Percentiles rank a stretch among this genome's conserved stretches.
These are phyloP conservation scores for Lasiodiplodia hormozganensis DNA, from an alignment of 2,329 filamentous ascomycete species.

Conservation along the genomic window DNA sequence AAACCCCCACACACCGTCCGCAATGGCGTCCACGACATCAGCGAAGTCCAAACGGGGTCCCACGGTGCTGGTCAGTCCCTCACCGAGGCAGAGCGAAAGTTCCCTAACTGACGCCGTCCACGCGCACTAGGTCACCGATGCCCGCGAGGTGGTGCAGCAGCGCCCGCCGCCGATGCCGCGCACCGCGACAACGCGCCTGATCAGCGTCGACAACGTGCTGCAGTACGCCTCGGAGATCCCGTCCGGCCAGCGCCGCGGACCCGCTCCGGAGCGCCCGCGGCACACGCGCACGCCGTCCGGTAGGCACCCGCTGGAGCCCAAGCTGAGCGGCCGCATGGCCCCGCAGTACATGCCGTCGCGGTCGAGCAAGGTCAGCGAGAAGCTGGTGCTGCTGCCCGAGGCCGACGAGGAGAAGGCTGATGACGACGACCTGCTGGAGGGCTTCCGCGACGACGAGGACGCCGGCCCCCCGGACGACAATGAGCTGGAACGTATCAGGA, in stretches of 20 bases:
- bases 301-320: conserved; percentile 60
- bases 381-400: conserved; percentile 92
- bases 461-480: conserved; percentile 71
- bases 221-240: conserved; percentile 95
- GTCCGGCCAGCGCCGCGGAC: conserved; percentile 84
- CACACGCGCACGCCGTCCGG: conserved; percentile 58
- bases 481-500: conserved; percentile 69
- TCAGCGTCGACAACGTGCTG: conserved; percentile 91
- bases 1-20: neutral
- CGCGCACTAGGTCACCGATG: conserved; percentile 60
- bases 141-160: conserved; percentile 53
- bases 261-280: conserved; percentile 57
- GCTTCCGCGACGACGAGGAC: conserved; percentile 66
- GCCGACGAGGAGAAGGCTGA: conserved; percentile 59
- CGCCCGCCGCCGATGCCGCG: conserved; percentile 45
- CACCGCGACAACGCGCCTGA: conserved; percentile 67
- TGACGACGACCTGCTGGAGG: conserved; percentile 59
- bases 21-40: conserved; percentile 25
- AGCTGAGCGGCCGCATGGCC: conserved; percentile 63
- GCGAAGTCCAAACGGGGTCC: conserved; percentile 59
- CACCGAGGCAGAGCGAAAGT: conserved; percentile 28
- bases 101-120: neutral
- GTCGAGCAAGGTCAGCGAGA: conserved; percentile 94
- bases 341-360: conserved; percentile 76
- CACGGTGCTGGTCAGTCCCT: conserved; percentile 63